Conservation (phyloP, 306 rosid species). For the Citrullus colocynthis region DNA sequence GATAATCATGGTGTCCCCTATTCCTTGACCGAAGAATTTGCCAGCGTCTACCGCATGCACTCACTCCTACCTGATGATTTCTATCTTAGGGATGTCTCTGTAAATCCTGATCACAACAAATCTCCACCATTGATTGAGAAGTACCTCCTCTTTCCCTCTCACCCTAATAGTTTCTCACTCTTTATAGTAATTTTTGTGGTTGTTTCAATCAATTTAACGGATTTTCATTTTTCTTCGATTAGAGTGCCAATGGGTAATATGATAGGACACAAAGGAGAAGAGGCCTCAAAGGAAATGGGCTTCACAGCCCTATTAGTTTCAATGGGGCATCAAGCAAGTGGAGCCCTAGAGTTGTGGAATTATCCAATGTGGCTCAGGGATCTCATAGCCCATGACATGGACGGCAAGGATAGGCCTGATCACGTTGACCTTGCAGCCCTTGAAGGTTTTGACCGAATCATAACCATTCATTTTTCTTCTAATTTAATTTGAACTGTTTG, state of each 20-base stretch:
- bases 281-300: not conserved
- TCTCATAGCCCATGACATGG: not conserved
- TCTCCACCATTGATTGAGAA: slow-evolving; percentile 34
- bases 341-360: not conserved
- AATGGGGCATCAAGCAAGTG: slow-evolving; percentile 1
- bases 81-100: slow-evolving; percentile 26
- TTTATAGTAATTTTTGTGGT: not conserved
- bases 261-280: not conserved
- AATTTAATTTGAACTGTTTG: not conserved
- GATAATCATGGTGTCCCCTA: slow-evolving; percentile 67
- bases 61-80: slow-evolving; percentile 46
- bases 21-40: slow-evolving; percentile 64
- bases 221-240: not conserved
- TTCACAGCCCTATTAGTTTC: not conserved
- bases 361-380: not conserved
- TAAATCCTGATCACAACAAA: slow-evolving; percentile 17
- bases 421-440: not conserved
- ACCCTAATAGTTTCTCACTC: not conserved
- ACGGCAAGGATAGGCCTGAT: not conserved
- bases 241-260: not conserved
- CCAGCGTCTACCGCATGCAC: slow-evolving; percentile 66
- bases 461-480: not conserved
- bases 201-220: not conserved
- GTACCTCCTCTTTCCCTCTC: slow-evolving; percentile 7
- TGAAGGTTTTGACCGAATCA: not conserved